Percentiles rank a stretch among this genome's conserved stretches.
These are phyloP conservation scores for Apiospora koreana DNA, from an alignment of 2,329 filamentous ascomycete genomes.

Conservation along the genomic window DNA sequence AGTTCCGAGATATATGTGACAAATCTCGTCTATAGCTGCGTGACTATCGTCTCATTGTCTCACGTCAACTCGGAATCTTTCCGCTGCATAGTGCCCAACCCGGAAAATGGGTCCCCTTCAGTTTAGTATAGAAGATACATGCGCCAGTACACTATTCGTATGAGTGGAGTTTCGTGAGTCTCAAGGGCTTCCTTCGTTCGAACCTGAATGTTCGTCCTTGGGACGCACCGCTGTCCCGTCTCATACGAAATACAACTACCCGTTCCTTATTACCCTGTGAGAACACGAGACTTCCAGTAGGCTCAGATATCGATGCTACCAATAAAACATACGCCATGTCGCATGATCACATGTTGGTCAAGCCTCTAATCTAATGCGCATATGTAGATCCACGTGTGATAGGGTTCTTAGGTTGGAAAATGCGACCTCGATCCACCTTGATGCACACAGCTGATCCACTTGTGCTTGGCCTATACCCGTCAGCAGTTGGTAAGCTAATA, in stretches of 20 bases:
- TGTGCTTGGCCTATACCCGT: neutral
- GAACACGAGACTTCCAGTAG: no score
- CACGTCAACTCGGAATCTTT: neutral
- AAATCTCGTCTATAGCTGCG: neutral
- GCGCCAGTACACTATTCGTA: no score
- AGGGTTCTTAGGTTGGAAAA: neutral
- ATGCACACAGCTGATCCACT: neutral
- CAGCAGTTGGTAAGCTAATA: neutral
- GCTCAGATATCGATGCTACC: neutral
- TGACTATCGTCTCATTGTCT: neutral
- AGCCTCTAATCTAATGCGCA: neutral
- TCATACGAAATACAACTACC: no score
- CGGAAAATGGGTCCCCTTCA: neutral
- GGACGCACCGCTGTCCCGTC: no score
- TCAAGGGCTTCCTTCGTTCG: no score
- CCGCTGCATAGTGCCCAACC: neutral
- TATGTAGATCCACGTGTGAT: neutral
- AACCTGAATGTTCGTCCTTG: no score
- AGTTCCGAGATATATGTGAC: neutral
- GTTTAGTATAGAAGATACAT: no score
- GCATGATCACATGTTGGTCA: neutral
- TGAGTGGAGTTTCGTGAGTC: no score
- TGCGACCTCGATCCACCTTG: neutral
- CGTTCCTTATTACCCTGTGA: no score
- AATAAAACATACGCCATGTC: no score